Conservation (phyloP, 352 stramenopile species). For the Paralagenidium karlingii region DNA sequence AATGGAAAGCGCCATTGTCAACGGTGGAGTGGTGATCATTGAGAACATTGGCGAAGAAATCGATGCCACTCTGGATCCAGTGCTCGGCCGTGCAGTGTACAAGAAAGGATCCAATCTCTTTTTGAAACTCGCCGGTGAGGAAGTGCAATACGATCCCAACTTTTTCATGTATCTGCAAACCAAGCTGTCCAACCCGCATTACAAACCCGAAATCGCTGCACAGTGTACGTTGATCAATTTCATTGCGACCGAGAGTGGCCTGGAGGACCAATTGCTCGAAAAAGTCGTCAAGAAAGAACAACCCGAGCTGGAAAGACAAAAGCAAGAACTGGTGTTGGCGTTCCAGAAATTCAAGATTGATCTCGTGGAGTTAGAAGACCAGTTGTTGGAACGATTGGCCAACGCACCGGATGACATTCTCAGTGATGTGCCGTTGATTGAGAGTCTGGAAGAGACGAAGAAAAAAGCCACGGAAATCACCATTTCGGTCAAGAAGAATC, state of each 20-base stretch:
- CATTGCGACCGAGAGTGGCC: slow-evolving; percentile 91
- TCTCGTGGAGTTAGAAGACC: slow-evolving; percentile 93
- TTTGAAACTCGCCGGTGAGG: slow-evolving; percentile 90
- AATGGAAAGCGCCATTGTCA: slow-evolving; percentile 90
- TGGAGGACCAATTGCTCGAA: slow-evolving; percentile 94
- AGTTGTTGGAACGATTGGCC: slow-evolving; percentile 90
- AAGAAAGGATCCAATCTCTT: slow-evolving; percentile 92
- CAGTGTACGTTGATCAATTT: slow-evolving; percentile 98
- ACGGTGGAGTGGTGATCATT: slow-evolving; percentile 93
- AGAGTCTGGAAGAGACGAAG: slow-evolving; percentile 94
- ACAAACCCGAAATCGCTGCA: slow-evolving; percentile 95
- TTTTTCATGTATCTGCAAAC: slow-evolving; percentile 97
- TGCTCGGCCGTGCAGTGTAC: slow-evolving; percentile 92
- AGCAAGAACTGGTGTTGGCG: slow-evolving; percentile 85
- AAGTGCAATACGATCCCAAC: slow-evolving; percentile 93
- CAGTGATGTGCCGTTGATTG: slow-evolving; percentile 92
- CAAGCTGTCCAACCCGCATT: slow-evolving; percentile 95
- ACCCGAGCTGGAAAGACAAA: slow-evolving; percentile 89
- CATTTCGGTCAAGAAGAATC: slow-evolving; percentile 89
- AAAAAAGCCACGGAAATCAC: slow-evolving; percentile 93
- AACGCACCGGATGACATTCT: slow-evolving; percentile 96
- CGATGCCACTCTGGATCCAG: slow-evolving; percentile 92
- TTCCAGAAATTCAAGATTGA: slow-evolving; percentile 96
- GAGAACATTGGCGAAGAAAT: slow-evolving; percentile 97
- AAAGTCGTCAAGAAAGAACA: slow-evolving; percentile 94